Evolutionary conservation across 495 filamentous ascomycete species (phyloP), one percentile per base, ranked within the genome.

Genomic region (Evernia prunastri): DNA sequence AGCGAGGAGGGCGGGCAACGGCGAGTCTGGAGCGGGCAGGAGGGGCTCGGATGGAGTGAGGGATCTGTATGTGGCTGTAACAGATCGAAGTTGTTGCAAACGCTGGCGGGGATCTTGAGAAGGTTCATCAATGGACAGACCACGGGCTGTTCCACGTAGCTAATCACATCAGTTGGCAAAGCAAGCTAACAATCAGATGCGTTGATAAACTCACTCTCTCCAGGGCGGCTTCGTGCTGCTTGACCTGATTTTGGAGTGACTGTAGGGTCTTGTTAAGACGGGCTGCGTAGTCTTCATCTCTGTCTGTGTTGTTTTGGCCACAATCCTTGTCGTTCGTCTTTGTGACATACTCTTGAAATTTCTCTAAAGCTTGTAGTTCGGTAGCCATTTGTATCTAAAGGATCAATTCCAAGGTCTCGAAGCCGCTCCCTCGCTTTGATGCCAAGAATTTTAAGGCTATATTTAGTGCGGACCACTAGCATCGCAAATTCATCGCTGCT

Each of bases 1-100:
- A 3, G 89, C 89, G 11, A 95, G 72, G 0, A 95, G 78, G 29
- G 86, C 82, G 9, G 89, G 88, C 12, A 95, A 72, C 31, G 84
- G 79, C 25, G 90, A 92, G 23, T 82, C 83, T 11, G 84, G 75
- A 15, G 77, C 75, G 31, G 90, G 89, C 27, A 92, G 76, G 60
- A 82, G 81, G 25, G 86, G 84, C 47, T 87, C 81, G 25, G 78
- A 74, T 33, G 83, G 78, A 18, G 85, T 77, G 25, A 88, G 72
- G 33, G 80, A 78, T 40, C 84, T 80, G 70, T 90, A 92, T 11
- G 86, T 86, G 59, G 79, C 77, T 66, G 83, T 86, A 70, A 89
- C 81, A 61, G 75, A 68, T 45, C 75, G 76, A n/a, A 84, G 71
- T 70, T 87, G 82, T 9, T 75, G 74, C 2, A 87, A 68, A 56